Base-by-base conservation (phyloP, 2,329 filamentous ascomycete genomes). In the Colletotrichum sojae region DNA sequence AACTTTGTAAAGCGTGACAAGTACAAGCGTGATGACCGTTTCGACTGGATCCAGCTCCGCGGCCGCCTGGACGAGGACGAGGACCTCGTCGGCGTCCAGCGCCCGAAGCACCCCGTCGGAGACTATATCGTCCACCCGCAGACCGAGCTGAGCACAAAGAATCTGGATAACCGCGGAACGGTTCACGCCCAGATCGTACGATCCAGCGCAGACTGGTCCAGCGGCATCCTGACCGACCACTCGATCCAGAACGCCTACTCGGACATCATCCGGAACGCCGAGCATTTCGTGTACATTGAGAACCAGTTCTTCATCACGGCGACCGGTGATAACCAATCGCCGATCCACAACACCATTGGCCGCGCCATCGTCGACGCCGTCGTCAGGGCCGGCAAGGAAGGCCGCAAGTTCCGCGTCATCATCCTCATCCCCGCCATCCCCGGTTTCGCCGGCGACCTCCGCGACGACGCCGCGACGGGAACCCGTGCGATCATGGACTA, bases 271-370 rank as follows among this genome's bases (percentile, higher is more conserved):
- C 86, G 91, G 58, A 94, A 93, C 59, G 95, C 95, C 0, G 84
- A 98, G 80, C 95, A 98, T 78, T 98, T 90, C 74, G 92, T 99
- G 25, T 99, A 98, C 82, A 97, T 99, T 70, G 96, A 99, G 79
- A 98, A 98, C 76, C 96, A 99, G 76, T 98, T 98, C 83, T 99
- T 98, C 85, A 98, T 97, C 77, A 97, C 94, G 1, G 93, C 96
- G 0, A 98, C 95, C 0, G 94, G 94, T 9, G 91, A 96, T n/a
- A 81, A 97, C 43, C 95, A 98, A 78, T 83, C 86, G 1, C 95
- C 95, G 0, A 89, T 98, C 25, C 90, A 94, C 79, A 99, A 99
- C 77, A 92, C 90, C 18, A 92, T 99, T 61, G 96, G 96, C 13
- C 86, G 86, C 8, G 91, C 96, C 2, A 97, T 99, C 62, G 96